Conservation (phyloP, 2,329 filamentous ascomycete genomes). For the Fonsecaea multimorphosa region DNA sequence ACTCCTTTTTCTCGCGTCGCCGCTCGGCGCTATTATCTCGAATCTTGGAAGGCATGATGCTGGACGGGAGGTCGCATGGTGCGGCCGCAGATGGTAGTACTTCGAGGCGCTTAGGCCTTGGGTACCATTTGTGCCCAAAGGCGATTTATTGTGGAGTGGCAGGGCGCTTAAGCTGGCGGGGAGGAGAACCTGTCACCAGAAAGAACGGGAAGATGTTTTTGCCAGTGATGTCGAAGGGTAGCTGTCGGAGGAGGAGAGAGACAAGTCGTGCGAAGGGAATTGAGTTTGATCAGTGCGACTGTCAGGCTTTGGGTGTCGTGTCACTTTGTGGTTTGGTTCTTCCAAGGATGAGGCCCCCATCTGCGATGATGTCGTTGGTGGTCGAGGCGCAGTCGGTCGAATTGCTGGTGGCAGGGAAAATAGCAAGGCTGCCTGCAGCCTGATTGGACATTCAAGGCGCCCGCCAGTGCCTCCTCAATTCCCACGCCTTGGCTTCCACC, state of each 20-base stretch:
- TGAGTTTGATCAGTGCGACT: neutral
- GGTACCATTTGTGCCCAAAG: constrained; percentile 32
- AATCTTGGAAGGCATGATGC: constrained; percentile 39
- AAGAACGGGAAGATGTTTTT: neutral
- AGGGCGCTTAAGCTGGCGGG: constrained; percentile 30
- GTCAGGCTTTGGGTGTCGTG: constrained; percentile 19
- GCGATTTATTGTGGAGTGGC: constrained; percentile 22
- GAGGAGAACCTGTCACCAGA: constrained; percentile 24
- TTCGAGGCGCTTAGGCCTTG: constrained; percentile 33
- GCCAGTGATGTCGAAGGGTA: neutral
- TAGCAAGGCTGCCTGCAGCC: neutral
- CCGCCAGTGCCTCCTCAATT: neutral
- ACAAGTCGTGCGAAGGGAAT: neutral
- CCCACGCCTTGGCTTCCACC: neutral
- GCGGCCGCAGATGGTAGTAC: constrained; percentile 25
- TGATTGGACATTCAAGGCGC: constrained; percentile 7
- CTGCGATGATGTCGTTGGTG: constrained; percentile 32
- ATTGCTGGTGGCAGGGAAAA: constrained; percentile 26
- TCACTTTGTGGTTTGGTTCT: constrained; percentile 24
- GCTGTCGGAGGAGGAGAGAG: neutral
- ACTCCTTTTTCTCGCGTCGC: constrained; percentile 36
- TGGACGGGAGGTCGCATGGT: constrained; percentile 36
- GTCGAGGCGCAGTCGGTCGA: constrained; percentile 27
- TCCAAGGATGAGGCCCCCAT: constrained; percentile 4
- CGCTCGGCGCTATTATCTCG: constrained; percentile 38